Evolutionary conservation across 352 stramenopile species (phyloP).

Genomic region (Pythium apleroticum): DNA sequence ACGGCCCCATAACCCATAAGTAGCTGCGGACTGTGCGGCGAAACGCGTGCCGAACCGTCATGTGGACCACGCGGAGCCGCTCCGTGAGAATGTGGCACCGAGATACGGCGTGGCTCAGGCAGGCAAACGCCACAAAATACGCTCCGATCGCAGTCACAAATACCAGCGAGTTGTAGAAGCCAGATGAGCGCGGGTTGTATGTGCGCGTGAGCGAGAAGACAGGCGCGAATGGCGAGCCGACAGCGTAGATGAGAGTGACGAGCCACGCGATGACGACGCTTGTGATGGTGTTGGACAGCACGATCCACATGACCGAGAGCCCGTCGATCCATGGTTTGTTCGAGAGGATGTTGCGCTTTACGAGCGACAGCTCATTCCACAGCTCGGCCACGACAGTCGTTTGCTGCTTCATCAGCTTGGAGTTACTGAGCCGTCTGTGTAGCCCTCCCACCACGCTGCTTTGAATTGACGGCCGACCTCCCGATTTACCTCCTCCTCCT

Average conservation of each 20-base stretch:
- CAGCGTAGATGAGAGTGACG: slow-evolving; percentile 25
- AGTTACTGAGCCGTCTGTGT: slow-evolving; percentile 15
- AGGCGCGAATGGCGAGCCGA: slow-evolving; percentile 27
- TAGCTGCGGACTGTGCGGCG: slow-evolving; percentile 5
- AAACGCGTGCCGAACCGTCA: slow-evolving; percentile 12
- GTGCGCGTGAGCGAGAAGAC: slow-evolving; percentile 11
- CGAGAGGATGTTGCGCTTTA: slow-evolving; percentile 34
- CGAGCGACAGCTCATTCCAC: slow-evolving; percentile 30
- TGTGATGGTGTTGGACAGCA: slow-evolving; percentile 31
- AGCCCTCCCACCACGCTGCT: slow-evolving; percentile 13
- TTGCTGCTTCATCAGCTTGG: slow-evolving; percentile 1
- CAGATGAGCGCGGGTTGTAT: not conserved
- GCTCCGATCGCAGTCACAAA: slow-evolving; percentile 22
- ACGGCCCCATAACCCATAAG: not conserved
- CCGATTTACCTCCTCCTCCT: no score
- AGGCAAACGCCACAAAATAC: slow-evolving; percentile 35
- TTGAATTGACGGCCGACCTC: not conserved
- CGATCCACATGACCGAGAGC: slow-evolving; percentile 33
- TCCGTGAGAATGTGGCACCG: slow-evolving; percentile 22
- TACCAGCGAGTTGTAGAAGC: slow-evolving; percentile 3
- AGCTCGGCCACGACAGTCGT: slow-evolving; percentile 26
- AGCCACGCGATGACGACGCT: slow-evolving; percentile 28
- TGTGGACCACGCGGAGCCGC: slow-evolving; percentile 23
- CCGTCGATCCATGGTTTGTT: slow-evolving; percentile 34
- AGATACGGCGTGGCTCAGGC: slow-evolving; percentile 20